Evolutionary conservation across 768 basidiomycete genomes (phyloP), one percentile per base, ranked within the genome.

Genomic region (Nidularia pulvinata): DNA sequence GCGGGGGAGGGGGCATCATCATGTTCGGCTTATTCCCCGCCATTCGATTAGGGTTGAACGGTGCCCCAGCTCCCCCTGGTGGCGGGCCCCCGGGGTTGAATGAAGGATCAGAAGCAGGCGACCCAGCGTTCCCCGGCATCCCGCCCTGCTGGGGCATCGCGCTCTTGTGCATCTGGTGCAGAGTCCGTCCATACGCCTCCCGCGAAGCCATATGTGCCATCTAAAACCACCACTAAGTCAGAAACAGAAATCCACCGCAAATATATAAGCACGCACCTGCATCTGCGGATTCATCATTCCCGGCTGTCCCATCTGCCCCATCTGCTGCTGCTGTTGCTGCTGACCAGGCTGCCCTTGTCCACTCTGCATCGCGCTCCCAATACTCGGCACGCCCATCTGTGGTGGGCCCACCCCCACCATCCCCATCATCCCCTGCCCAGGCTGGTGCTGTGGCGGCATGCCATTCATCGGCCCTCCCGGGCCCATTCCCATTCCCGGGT

Each of bases 1-100:
- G 80, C 5, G 82, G 82, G 4, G 82, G 79, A 9, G 79, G 82
- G 0, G 82, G 82, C 65, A 75, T 71, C 79, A 81, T 82, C 46
- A 48, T 50, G 1, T 73, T 76, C 1, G 71, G 62, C 48, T 66
- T 64, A 46, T 63, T 68, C 57, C 63, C 70, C 52, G 67, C 67
- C 55, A 69, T 68, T 70, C 49, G 22, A n/a, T 52, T 71, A 55
- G 58, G 68, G 53, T 59, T 57, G 48, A 74, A 73, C n/a, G 57
- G 60, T 9, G 66, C 63, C n/a, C 63, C 64, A 1, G 58, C 55
- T 45, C 57, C 55, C 25, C 49, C 60, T 51, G 57, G 59, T 51
- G 55, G 70, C 0, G 61, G 60, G 5, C 56, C 63, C 9, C 69
- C 63, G 32, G 73, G 65, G 33, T 65, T 65, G 61, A 81, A 82